Base-by-base conservation (phyloP, 1,284 basidiomycete genomes). In the Pascua sp. region DNA sequence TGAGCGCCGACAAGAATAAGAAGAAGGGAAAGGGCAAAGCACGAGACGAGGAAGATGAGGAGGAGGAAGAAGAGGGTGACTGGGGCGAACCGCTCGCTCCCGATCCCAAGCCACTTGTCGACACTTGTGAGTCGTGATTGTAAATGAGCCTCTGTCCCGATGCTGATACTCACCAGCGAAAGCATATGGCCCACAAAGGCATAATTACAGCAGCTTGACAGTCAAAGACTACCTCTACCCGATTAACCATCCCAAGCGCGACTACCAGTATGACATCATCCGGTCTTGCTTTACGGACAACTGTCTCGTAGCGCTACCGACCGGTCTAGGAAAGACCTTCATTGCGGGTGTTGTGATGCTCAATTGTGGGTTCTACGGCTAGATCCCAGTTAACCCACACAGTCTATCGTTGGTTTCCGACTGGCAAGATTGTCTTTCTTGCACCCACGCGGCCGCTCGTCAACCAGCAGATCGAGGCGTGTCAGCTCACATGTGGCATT, bases 311-410 rank as follows among this genome's bases (percentile, higher is more conserved):
- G 90, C 93, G 1, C 80, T 98, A 11, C 96, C 96, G 0, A 99
- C 96, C 0, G 96, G 96, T 58, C 80, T 98, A 8, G 96, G 96
- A 17, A 99, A 99, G 80, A 98, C 96, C 0, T 98, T 99, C 70
- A 90, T 99, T 59, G 96, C 96, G 1, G 94, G 95, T 1, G 91
- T 93, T 1, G 85, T 98, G 17, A 98, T 99, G 90, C 78, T 93
- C 11, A 94, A 93, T 65, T 93, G 91, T 92, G 69, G 66, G 86
- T 75, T 42, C 15, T 9, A 39, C 13, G 7, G 15, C 16, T 12
- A n/a, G 36, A 24, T 32, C 13, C 9, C 9, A 8, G 51, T 48
- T 51, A 53, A 16, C 59, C 42, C 44, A 1, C 11, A 16, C 65
- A 93, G 91, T 85, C 71, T 95, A 92, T 68, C 86, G 88, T 32